Conservation (phyloP, 768 basidiomycete genomes). For the Termitomyces sp. region DNA sequence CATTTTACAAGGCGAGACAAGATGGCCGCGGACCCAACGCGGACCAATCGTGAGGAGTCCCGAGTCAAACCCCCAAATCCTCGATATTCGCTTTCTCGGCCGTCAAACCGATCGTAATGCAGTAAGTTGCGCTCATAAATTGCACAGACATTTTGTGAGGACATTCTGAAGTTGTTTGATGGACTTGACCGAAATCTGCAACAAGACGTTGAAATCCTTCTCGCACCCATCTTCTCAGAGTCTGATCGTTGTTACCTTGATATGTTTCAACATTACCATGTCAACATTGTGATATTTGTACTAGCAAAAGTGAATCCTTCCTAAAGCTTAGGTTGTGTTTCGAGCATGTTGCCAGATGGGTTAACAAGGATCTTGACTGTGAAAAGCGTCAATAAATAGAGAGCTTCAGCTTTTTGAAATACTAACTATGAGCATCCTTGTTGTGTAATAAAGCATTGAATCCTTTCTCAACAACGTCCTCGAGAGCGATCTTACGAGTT, state of each 20-base stretch:
- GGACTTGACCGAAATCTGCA: background rate
- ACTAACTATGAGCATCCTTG: conserved; percentile 36
- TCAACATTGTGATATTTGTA: background rate
- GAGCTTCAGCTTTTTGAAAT: background rate
- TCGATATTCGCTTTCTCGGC: background rate
- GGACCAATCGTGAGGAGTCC: background rate
- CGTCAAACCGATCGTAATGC: background rate
- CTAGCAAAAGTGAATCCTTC: too few species aligned
- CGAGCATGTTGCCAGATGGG: conserved; percentile 9
- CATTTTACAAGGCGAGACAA: background rate
- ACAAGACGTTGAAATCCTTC: too few species aligned
- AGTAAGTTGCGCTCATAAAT: background rate
- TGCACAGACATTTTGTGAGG: background rate
- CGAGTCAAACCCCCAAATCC: background rate
- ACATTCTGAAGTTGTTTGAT: background rate
- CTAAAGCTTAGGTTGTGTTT: background rate
- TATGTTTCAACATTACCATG: too few species aligned
- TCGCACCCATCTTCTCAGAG: background rate
- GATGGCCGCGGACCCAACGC: background rate
- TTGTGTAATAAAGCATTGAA: conserved; percentile 34
- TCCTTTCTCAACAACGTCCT: conserved; percentile 39
- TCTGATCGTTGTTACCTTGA: background rate
- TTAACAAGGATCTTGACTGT: conserved; percentile 35
- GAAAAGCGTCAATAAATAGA: background rate
- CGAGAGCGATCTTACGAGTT: conserved; percentile 33